Evolutionary conservation across 2,329 filamentous ascomycete species (phyloP).

Genomic region (Xylariaceae sp.): DNA sequence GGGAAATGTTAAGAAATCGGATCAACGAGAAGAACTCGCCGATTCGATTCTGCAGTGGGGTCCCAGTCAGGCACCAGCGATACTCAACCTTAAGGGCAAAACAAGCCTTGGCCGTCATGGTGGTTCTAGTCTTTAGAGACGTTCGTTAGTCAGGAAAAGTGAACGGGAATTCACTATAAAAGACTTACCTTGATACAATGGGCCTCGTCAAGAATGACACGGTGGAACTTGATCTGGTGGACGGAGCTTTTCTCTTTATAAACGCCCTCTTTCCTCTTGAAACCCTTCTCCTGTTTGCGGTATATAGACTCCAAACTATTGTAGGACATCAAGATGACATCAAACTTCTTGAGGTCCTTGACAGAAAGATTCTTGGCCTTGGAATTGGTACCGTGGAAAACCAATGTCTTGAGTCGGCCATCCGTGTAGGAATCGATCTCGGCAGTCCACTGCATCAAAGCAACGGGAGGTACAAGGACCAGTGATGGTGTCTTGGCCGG

Average conservation of each 20-base stretch:
- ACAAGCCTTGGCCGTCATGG: slow-evolving; percentile 91
- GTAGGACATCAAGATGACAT: slow-evolving; percentile 98
- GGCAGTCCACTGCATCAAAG: slow-evolving; percentile 91
- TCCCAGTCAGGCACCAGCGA: slow-evolving; percentile 95
- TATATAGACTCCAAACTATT: slow-evolving; percentile 89
- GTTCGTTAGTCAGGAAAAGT: slow-evolving; percentile 27
- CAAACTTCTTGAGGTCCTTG: slow-evolving; percentile 76
- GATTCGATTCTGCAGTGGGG: slow-evolving; percentile 94
- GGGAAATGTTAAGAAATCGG: slow-evolving; percentile 84
- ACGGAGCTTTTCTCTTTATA: slow-evolving; percentile 81
- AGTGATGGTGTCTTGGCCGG: slow-evolving; percentile 81
- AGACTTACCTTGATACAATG: slow-evolving; percentile 79
- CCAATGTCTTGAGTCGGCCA: slow-evolving; percentile 84
- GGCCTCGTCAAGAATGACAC: slow-evolving; percentile 91
- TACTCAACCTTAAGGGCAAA: slow-evolving; percentile 86
- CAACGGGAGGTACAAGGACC: slow-evolving; percentile 89
- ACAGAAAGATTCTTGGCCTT: slow-evolving; percentile 77
- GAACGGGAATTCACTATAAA: not conserved
- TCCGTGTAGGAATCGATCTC: slow-evolving; percentile 83
- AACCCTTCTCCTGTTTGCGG: slow-evolving; percentile 90
- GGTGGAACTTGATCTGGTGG: slow-evolving; percentile 84
- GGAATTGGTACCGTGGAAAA: slow-evolving; percentile 85
- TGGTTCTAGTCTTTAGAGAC: slow-evolving; percentile 69
- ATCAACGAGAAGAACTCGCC: slow-evolving; percentile 96
- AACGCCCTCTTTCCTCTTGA: slow-evolving; percentile 76